These are phyloP conservation scores for Lactarius pseudohatsudake DNA, from an alignment of 768 basidiomycete genomes.

Conservation along the genomic window DNA sequence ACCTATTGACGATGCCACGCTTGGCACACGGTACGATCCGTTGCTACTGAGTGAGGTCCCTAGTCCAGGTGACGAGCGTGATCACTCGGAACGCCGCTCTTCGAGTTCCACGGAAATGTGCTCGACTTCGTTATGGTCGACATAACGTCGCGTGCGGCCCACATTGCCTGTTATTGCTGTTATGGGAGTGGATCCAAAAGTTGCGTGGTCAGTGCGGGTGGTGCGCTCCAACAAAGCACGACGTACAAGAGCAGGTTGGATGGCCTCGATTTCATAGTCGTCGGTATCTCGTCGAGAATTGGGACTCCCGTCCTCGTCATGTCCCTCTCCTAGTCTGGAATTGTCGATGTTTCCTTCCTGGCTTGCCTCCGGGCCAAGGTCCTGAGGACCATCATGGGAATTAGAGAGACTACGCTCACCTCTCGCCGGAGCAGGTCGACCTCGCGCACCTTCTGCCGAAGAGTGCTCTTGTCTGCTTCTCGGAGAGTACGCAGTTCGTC, in stretches of 20 bases:
- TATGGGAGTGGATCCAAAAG: constrained; percentile 44
- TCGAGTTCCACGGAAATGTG: constrained; percentile 66
- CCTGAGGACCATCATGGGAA: not conserved
- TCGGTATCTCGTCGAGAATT: constrained; percentile 32
- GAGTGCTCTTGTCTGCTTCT: constrained; percentile 56
- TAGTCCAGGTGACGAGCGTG: constrained; percentile 28
- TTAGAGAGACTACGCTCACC: constrained; percentile 51
- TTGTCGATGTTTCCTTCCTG: not conserved
- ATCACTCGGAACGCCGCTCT: constrained; percentile 58
- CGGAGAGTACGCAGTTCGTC: constrained; percentile 60
- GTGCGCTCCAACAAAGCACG: constrained; percentile 42
- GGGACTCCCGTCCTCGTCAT: constrained; percentile 15
- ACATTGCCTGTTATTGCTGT: constrained; percentile 12
- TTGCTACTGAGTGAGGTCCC: constrained; percentile 22
- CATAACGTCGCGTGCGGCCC: constrained; percentile 40
- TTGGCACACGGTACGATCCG: constrained; percentile 22
- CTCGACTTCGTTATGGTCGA: constrained; percentile 60
- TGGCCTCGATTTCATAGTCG: constrained; percentile 20
- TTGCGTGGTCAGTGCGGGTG: constrained; percentile 54
- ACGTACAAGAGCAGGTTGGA: constrained; percentile 24
- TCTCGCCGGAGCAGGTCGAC: constrained; percentile 68
- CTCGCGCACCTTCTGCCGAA: constrained; percentile 63
- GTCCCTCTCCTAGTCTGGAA: constrained; percentile 30
- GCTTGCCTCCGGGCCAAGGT: not conserved
- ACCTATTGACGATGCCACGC: constrained; percentile 24